phyloP scores from a whole-genome alignment of 352 stramenopile genomes.

The Globisporangium spiculum region DNA sequence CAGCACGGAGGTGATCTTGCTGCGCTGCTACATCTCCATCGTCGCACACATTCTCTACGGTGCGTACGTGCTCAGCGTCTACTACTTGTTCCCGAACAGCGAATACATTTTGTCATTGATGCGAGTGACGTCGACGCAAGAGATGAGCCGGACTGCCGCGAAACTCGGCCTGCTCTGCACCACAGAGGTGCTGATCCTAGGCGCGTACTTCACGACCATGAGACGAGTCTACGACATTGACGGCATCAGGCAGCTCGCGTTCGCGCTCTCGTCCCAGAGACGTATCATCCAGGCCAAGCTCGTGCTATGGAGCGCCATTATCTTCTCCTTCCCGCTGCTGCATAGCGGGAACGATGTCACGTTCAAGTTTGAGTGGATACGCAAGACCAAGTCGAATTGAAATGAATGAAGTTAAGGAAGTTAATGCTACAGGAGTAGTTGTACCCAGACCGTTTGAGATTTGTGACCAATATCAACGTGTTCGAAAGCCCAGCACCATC shows the following conservation, averaged over 20 bases:
- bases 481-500: too few relatives aligned
- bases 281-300: constrained; percentile 27
- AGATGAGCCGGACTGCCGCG: background rate
- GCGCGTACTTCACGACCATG: constrained; percentile 23
- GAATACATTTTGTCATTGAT: background rate
- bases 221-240: constrained; percentile 13
- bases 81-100: constrained; percentile 26
- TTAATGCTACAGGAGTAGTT: too few relatives aligned
- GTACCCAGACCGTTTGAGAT: too few relatives aligned
- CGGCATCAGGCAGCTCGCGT: constrained; percentile 26
- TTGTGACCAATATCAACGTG: too few relatives aligned
- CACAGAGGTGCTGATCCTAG: constrained; percentile 20
- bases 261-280: constrained; percentile 25
- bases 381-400: background rate
- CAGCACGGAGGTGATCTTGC: constrained; percentile 31
- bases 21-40: constrained; percentile 34
- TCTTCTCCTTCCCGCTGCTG: constrained; percentile 27
- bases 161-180: background rate
- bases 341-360: constrained; percentile 28
- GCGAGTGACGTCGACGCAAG: background rate
- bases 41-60: constrained; percentile 30
- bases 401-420: too few relatives aligned
- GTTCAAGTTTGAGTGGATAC: constrained; percentile 7
- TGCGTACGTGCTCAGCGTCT: constrained; percentile 10
- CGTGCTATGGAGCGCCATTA: constrained; percentile 19